Evolutionary conservation across 1,284 basidiomycete species (phyloP).

Genomic region (Moesziomyces parantarcticus): DNA sequence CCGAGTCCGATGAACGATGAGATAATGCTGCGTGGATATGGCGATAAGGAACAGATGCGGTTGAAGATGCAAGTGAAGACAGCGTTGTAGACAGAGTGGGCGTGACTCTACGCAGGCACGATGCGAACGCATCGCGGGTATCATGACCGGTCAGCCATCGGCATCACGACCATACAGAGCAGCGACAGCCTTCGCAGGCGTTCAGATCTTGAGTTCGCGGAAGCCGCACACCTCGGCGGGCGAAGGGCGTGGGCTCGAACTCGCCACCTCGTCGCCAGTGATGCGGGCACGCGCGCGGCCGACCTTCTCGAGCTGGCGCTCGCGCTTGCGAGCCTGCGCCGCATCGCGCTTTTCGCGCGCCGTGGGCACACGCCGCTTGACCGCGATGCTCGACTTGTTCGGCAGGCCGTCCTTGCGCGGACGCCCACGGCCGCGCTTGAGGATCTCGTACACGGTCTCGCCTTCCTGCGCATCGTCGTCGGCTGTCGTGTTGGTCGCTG

Average conservation of each 20-base stretch:
- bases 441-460: constrained; percentile 26
- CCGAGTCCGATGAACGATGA: not conserved
- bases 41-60: constrained; percentile 7
- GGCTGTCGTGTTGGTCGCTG: not conserved
- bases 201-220: constrained; percentile 57
- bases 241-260: constrained; percentile 17
- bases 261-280: constrained; percentile 2
- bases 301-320: constrained; percentile 43
- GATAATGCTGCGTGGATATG: constrained; percentile 1
- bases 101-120: no score
- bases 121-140: no score
- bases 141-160: not conserved
- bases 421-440: constrained; percentile 47
- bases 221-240: constrained; percentile 53
- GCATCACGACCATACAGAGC: not conserved
- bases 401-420: constrained; percentile 51
- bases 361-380: constrained; percentile 43
- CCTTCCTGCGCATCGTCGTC: constrained; percentile 8
- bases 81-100: not conserved
- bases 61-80: not conserved
- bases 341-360: constrained; percentile 47
- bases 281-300: constrained; percentile 5
- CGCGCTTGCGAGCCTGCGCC: constrained; percentile 44
- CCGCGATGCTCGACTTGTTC: constrained; percentile 44
- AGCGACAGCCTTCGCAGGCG: not conserved